Evolutionary conservation across 2,329 filamentous ascomycete species (phyloP), one percentile per base, ranked within the genome.

Genomic region (Keithomyces neogunnii): DNA sequence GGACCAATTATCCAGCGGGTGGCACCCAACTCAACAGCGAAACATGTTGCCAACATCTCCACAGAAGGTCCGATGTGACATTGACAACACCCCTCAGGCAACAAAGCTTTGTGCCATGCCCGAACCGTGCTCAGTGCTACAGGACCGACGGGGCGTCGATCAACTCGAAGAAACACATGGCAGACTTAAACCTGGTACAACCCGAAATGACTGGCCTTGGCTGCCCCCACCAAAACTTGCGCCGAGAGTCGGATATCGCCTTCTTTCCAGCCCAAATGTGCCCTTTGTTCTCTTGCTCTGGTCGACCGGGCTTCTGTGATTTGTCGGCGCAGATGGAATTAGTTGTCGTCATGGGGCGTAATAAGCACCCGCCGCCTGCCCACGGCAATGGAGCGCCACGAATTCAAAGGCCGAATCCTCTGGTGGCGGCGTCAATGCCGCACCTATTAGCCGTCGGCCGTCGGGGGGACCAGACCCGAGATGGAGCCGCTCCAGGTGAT

Each of bases 21-120:
- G 19, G 19, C 19, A 19, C 19, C 19, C 19, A 19, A 19, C 19
- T 19, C 19, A 19, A 19, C 19, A 19, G 19, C 19, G 19, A 19
- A 19, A 19, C 19, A 19, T 19, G 8, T 47, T 8, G 45, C 32
- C 8, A n/a, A 47, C n/a, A 38, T 47, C 45, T 47, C 45, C 45
- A 47, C 45, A 47, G 44, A 47, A 47, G 45, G 45, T 47, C 45
- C 45, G 45, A 47, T 47, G 31, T 46, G n/a, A 33, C 29, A n/a
- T 19, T 46, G 6, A 13, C 19, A 31, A 30, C 26, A 30, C 4
- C n/a, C 19, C 10, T 45, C 31, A 8, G 45, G 28, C 45, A 47
- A 13, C 32, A 47, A 47, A 36, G 32, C n/a, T n/a, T 19, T 35
- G 10, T 36, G 13, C 26, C 19, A n/a, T 19, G 19, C 1, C 19